Evolutionary conservation across 805 yeast genomes (phyloP), one percentile per base, ranked within the genome.

Genomic region (Isabelozyma heimii): DNA sequence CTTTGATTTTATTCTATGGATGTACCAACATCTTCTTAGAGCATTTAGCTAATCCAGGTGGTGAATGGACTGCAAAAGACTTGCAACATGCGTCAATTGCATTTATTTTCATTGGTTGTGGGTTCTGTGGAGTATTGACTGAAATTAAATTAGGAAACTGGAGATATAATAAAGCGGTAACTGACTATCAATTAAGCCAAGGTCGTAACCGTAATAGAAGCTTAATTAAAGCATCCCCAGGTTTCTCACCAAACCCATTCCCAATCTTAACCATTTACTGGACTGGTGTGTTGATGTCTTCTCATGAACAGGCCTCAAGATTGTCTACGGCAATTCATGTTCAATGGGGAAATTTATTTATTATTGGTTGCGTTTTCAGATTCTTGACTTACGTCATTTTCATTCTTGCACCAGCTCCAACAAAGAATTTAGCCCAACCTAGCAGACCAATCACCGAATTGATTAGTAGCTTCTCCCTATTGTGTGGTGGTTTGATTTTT

Each of bases 241-340:
- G 95, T 0, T 88, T 74, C 65, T 85, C 96, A 1, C 91, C 96
- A 54, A 94, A 94, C 64, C 97, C 97, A 33, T 90, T 94, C 80
- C 97, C 98, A 3, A 84, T 89, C 1, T 81, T 94, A 55, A 90
- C 95, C 2, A 88, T 94, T 33, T 94, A 89, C 70, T 94, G 97
- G 96, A 94, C 98, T 1, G 99, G 99, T 27, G 78, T 86, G 12
- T 76, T 94, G 52, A 94, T 94, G 99, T 91, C 97, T 1, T 89
- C 87, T 66, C 99, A 94, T 68, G 84, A 83, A 38, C 99, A 94
- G 68, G 87, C 91, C 5, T 85, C 94, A 0, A 73, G 65, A 47
- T 77, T 87, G 30, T 84, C 97, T 2, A 90, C 97, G 2, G 73
- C 69, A 14, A 81, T 94, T 52, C 99, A 94, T 66, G 72, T 80